Percentiles rank a stretch among this genome's conserved stretches.
Conservation (phyloP, 208 protist genomes). For the Blechomonas ayalai region DNA sequence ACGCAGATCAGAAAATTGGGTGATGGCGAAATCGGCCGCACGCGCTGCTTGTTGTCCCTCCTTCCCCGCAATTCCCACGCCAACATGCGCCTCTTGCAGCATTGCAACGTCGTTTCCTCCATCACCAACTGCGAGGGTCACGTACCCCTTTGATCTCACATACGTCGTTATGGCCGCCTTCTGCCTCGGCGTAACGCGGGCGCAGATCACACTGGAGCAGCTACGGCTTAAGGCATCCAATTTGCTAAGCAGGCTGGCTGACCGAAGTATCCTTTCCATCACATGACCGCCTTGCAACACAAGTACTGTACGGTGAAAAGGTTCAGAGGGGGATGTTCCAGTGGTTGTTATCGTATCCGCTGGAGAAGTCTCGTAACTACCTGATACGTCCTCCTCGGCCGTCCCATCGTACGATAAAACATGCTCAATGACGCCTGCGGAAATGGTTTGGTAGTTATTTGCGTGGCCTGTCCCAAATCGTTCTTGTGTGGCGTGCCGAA, state of each 20-base stretch:
- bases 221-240: constrained; percentile 49
- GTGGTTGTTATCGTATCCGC: background rate
- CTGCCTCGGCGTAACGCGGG: constrained; percentile 91
- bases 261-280: constrained; percentile 59
- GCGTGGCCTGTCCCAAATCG: too few relatives aligned
- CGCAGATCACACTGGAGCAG: constrained; percentile 91
- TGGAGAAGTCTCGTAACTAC: too few relatives aligned
- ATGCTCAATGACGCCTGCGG: too few relatives aligned
- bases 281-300: constrained; percentile 57
- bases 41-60: constrained; percentile 91
- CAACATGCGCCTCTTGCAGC: constrained; percentile 92
- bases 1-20: constrained; percentile 89
- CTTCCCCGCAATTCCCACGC: constrained; percentile 88
- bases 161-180: constrained; percentile 88
- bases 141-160: constrained; percentile 35
- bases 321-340: background rate
- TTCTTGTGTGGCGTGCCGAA: too few relatives aligned
- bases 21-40: constrained; percentile 92
- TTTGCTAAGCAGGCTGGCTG: constrained; percentile 16
- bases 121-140: constrained; percentile 93
- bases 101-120: constrained; percentile 95
- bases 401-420: too few relatives aligned
- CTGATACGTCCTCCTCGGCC: too few relatives aligned
- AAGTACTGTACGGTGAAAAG: constrained; percentile 16
- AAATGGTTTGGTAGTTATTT: too few relatives aligned